A percentile compares a stretch with the other conserved stretches of the same genome.
These are phyloP conservation scores for Hyphopichia homilentoma DNA, from an alignment of 805 yeast genomes.

Conservation along the genomic window DNA sequence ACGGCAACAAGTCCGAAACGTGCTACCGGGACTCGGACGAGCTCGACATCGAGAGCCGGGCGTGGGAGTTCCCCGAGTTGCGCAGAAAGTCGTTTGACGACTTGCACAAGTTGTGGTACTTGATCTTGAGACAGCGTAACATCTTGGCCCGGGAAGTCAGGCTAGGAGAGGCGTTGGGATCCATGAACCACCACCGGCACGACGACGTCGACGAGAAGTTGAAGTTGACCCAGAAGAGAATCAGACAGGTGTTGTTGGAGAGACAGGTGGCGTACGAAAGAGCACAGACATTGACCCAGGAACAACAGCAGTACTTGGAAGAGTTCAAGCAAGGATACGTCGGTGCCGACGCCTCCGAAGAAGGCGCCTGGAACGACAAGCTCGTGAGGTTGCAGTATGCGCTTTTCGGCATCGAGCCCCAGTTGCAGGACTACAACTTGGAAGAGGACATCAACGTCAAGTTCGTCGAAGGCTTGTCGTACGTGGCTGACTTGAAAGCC, in stretches of 20 bases:
- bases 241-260: slow-evolving; percentile 84
- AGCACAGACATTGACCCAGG: slow-evolving; percentile 45
- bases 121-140: slow-evolving; percentile 80
- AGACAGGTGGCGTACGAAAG: slow-evolving; percentile 69
- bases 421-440: slow-evolving; percentile 52
- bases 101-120: slow-evolving; percentile 87
- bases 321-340: slow-evolving; percentile 61
- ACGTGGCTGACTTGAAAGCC: slow-evolving; percentile 66
- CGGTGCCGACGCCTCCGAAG: slow-evolving; percentile 48
- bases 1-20: slow-evolving; percentile 44
- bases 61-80: slow-evolving; percentile 87
- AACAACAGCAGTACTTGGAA: slow-evolving; percentile 46
- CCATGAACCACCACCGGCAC: slow-evolving; percentile 29
- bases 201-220: slow-evolving; percentile 38
- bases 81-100: slow-evolving; percentile 91
- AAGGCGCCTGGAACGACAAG: slow-evolving; percentile 57
- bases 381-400: slow-evolving; percentile 79
- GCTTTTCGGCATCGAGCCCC: slow-evolving; percentile 78
- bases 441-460: slow-evolving; percentile 47
- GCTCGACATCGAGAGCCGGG: slow-evolving; percentile 52
- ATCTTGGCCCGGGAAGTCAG: slow-evolving; percentile 70
- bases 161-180: slow-evolving; percentile 38
- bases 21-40: slow-evolving; percentile 59
- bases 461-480: slow-evolving; percentile 63
- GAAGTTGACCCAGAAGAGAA: slow-evolving; percentile 43